phyloP scores from a whole-genome alignment of 1,284 basidiomycete genomes.

The Rhodotorula sp. region DNA sequence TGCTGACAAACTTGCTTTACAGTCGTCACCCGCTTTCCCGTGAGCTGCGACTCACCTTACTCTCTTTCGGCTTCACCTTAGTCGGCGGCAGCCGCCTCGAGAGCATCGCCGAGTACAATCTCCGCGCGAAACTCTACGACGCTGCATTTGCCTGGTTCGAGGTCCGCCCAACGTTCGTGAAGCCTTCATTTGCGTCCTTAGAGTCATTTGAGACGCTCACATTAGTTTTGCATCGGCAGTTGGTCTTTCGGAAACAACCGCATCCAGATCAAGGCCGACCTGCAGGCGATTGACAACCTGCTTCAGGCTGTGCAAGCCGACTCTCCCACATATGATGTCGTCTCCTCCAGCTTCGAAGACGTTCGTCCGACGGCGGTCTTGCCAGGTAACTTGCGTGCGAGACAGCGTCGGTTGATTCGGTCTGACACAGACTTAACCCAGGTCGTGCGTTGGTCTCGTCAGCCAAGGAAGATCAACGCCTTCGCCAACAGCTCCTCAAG shows the following conservation, averaged over 20 bases:
- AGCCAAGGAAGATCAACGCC: conserved; percentile 56
- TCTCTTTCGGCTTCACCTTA: conserved; percentile 90
- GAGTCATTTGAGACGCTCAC: not conserved
- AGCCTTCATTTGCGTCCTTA: not conserved
- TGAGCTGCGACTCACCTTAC: conserved; percentile 81
- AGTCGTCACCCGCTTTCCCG: conserved; percentile 76
- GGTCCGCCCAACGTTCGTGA: conserved; percentile 74
- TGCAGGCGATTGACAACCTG: conserved; percentile 74
- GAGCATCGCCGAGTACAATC: conserved; percentile 71
- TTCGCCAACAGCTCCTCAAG: conserved; percentile 69
- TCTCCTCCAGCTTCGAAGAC: conserved; percentile 39
- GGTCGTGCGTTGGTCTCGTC: conserved; percentile 30
- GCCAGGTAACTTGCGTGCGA: conserved; percentile 15
- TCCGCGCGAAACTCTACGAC: conserved; percentile 74
- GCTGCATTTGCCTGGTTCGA: conserved; percentile 90
- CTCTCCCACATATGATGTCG: conserved; percentile 39
- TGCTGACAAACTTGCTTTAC: not conserved
- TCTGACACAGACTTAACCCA: conserved; percentile 19
- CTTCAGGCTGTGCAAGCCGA: conserved; percentile 28
- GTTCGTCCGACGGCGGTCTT: not conserved
- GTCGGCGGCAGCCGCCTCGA: conserved; percentile 86
- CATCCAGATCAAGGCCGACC: conserved; percentile 82
- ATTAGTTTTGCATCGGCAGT: conserved; percentile 51
- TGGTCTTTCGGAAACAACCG: conserved; percentile 94
- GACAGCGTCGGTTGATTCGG: not conserved